These are phyloP conservation scores for Silene latifolia DNA, from an alignment of 148 eudicot genomes.

Conservation along the genomic window DNA sequence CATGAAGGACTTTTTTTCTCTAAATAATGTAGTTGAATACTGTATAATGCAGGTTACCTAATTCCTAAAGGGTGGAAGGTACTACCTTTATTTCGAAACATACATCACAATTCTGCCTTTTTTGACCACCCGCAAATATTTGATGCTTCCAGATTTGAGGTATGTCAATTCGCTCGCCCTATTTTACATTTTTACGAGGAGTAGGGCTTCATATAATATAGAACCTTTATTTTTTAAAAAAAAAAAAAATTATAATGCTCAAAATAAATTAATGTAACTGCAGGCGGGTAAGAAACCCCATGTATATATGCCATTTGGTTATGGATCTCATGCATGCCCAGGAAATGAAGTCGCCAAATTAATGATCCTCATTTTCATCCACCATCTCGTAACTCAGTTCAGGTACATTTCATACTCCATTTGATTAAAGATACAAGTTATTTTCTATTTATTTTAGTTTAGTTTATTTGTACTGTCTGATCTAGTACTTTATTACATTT, in stretches of 20 bases:
- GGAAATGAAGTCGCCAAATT: constrained; percentile 89
- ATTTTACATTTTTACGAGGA: background rate
- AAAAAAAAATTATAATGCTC: no score
- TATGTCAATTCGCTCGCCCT: constrained; percentile 11
- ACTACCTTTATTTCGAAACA: constrained; percentile 85
- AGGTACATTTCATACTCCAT: constrained; percentile 37
- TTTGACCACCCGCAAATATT: constrained; percentile 59
- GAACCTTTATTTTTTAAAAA: no score
- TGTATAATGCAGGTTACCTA: constrained; percentile 61
- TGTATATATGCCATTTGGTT: constrained; percentile 90
- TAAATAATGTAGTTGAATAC: background rate
- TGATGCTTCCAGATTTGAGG: constrained; percentile 85
- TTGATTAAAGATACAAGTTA: no score
- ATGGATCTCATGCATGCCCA: constrained; percentile 86
- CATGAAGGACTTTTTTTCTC: no score
- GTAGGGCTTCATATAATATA: background rate
- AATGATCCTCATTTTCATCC: constrained; percentile 67
- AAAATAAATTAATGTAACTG: background rate
- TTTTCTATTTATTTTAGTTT: no score
- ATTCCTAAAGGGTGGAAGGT: constrained; percentile 97
- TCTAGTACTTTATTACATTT: no score
- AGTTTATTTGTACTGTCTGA: no score
- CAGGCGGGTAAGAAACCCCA: constrained; percentile 69
- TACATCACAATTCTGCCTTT: constrained; percentile 77
- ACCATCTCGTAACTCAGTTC: constrained; percentile 69